phyloP scores from a whole-genome alignment of 2,329 filamentous ascomycete genomes.

The Cladosporium sp. region DNA sequence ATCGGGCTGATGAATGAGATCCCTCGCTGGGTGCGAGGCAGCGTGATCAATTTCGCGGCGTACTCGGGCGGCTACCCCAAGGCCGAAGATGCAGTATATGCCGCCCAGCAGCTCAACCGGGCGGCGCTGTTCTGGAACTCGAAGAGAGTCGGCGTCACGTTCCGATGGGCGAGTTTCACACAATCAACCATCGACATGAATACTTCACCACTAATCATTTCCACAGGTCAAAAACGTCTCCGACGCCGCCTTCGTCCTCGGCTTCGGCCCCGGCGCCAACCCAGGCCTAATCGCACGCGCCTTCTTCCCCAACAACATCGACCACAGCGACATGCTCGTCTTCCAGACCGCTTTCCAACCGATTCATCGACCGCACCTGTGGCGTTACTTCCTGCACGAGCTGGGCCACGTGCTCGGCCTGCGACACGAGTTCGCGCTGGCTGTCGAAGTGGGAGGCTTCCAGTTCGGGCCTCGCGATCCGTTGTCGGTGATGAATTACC shows the following conservation, averaged over 20 bases:
- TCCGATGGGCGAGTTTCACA: not conserved
- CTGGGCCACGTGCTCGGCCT: not conserved
- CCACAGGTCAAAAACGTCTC: not conserved
- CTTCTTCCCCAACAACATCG: not conserved
- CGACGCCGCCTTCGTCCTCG: not conserved
- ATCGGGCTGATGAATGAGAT: not conserved
- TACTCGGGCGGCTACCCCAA: conserved; percentile 6
- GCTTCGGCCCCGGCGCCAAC: not conserved
- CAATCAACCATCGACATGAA: not conserved
- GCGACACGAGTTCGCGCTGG: not conserved
- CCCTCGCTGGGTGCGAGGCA: conserved; percentile 5
- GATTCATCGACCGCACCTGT: not conserved
- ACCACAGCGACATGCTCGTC: not conserved
- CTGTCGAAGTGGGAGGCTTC: not conserved
- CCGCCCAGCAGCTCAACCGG: conserved; percentile 9
- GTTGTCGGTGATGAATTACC: conserved; percentile 14
- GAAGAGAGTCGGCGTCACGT: conserved; percentile 7
- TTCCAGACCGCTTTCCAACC: not conserved
- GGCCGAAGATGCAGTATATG: conserved; percentile 1
- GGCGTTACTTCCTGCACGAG: not conserved
- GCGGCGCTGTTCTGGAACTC: conserved; percentile 10
- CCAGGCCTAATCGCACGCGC: not conserved
- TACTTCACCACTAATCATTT: not conserved
- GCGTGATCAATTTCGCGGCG: conserved; percentile 14
- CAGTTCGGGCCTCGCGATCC: not conserved